A percentile compares a stretch with the other conserved stretches of the same genome.
Evolutionary conservation across 352 stramenopile genomes (phyloP).

Genomic region (Blastocystis sp.): DNA sequence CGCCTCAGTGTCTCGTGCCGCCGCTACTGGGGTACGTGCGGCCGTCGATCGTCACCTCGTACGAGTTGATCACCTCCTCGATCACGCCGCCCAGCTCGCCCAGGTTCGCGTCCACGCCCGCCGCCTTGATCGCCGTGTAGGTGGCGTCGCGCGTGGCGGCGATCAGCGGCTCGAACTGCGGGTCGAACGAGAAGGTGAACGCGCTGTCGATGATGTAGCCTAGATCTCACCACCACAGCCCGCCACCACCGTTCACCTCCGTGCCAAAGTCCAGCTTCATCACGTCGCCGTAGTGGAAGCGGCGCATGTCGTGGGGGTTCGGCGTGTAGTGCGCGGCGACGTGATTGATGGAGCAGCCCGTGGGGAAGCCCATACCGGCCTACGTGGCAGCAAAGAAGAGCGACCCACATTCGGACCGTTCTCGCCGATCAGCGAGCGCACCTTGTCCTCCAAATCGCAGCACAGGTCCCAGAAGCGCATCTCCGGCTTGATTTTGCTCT

Average conservation of each 20-base stretch:
- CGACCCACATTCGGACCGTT: conserved; percentile 74
- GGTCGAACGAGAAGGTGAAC: conserved; percentile 92
- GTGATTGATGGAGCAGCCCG: conserved; percentile 92
- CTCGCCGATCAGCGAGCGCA: conserved; percentile 88
- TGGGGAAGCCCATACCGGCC: conserved; percentile 88
- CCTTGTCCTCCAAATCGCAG: conserved; percentile 90
- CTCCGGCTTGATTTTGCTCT: conserved; percentile 91
- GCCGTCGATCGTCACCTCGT: conserved; percentile 91
- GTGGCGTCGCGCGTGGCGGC: conserved; percentile 88
- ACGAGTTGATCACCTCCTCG: conserved; percentile 95
- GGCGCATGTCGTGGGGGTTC: conserved; percentile 89
- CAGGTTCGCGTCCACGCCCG: conserved; percentile 90
- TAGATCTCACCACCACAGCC: not conserved
- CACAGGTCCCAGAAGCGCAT: conserved; percentile 93
- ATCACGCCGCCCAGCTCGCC: conserved; percentile 89
- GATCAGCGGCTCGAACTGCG: conserved; percentile 86
- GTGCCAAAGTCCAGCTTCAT: conserved; percentile 98
- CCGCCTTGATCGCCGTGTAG: conserved; percentile 83
- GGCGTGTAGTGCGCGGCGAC: conserved; percentile 95
- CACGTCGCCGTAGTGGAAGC: conserved; percentile 88
- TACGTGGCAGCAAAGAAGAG: conserved; percentile 38
- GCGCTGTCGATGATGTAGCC: conserved; percentile 94
- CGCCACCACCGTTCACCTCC: conserved; percentile 81
- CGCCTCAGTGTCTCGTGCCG: conserved; percentile 69
- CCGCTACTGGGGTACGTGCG: conserved; percentile 89